Conservation (phyloP, 1,139 yeast species). For the Pichia kudriavzevii region DNA sequence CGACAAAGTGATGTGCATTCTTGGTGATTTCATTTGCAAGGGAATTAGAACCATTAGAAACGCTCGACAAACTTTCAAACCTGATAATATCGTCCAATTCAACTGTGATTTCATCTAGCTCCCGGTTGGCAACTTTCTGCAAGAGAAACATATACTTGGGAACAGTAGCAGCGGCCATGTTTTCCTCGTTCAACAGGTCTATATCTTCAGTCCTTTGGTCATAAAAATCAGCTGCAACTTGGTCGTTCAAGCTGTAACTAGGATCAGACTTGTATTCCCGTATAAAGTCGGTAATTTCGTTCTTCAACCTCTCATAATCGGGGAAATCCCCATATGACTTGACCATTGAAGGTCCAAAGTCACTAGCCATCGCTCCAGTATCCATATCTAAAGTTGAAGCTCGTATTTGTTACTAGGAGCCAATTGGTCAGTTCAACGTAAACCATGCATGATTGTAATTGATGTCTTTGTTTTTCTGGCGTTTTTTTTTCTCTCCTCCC, state of each 20-base stretch:
- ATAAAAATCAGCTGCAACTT: slow-evolving; percentile 19
- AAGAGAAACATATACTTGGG: slow-evolving; percentile 73
- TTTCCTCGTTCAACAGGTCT: slow-evolving; percentile 16
- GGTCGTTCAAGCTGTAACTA: slow-evolving; percentile 24
- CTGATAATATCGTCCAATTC: slow-evolving; percentile 79
- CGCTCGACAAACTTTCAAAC: slow-evolving; percentile 40
- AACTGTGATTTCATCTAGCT: slow-evolving; percentile 54
- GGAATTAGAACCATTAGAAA: slow-evolving; percentile 18
- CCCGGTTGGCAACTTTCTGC: slow-evolving; percentile 80
- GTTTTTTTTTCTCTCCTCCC: too few species aligned
- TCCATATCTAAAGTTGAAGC: neutral
- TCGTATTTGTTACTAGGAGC: too few species aligned
- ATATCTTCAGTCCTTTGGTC: slow-evolving; percentile 28
- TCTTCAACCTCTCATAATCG: slow-evolving; percentile 51
- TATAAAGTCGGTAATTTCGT: slow-evolving; percentile 50
- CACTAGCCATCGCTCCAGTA: neutral
- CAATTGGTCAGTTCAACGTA: neutral
- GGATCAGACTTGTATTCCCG: slow-evolving; percentile 44
- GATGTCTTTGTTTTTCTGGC: slow-evolving; percentile 34
- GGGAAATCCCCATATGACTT: slow-evolving; percentile 13
- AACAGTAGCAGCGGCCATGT: slow-evolving; percentile 33
- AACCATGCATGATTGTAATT: slow-evolving; percentile 34
- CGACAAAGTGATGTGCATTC: slow-evolving; percentile 75
- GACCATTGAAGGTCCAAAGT: slow-evolving; percentile 5
- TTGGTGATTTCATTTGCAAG: slow-evolving; percentile 53